Base-by-base conservation (phyloP, 2,329 filamentous ascomycete species). In the Hortaea sp. region DNA sequence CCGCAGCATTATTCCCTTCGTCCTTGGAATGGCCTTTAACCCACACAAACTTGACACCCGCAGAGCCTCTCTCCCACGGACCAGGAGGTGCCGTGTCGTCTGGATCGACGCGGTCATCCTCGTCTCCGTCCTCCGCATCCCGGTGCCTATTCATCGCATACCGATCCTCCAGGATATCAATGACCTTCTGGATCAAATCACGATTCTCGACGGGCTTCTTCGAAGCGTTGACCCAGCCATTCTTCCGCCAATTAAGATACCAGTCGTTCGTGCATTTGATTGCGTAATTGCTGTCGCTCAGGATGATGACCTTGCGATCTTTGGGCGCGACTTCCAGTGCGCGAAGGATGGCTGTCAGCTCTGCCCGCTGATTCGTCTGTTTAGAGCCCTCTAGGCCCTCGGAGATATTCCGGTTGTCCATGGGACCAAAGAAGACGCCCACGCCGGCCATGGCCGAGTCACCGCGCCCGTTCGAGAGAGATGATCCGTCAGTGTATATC, bases 351-450 rank as follows among this genome's bases (percentile, higher is more conserved):
- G 88, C 92, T 27, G 85, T 89, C 48, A 98, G 73, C 69, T 98
- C 92, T n/a, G 90, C 92, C 3, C 92, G 85, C 65, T 97, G 88
- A 63, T 98, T 98, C 1, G 92, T 97, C 67, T 97, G 92, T 7
- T 75, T 73, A 11, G 75, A 71, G 43, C 88, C 88, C 43, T 74
- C 67, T 2, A 95, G 76, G 4, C 81, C 79, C 66, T 94, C 88
- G 9, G 85, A 86, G 27, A 94, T 67, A 58, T 85, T 85, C 32
- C 61, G 59, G 37, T 48, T 52, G 43, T 66, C 77, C 12, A 68
- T 67, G 4, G 75, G 74, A 5, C 79, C 79, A 62, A 83, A 83
- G 63, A 75, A 83, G 29, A 83, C 78, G 6, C 79, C 79, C 2
- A 82, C 74, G 7, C 79, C 79, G 12, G 75, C 79, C 41, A 74